Evolutionary conservation across 2,329 filamentous ascomycete genomes (phyloP).

Genomic region (Dendrostoma leiphaemia): DNA sequence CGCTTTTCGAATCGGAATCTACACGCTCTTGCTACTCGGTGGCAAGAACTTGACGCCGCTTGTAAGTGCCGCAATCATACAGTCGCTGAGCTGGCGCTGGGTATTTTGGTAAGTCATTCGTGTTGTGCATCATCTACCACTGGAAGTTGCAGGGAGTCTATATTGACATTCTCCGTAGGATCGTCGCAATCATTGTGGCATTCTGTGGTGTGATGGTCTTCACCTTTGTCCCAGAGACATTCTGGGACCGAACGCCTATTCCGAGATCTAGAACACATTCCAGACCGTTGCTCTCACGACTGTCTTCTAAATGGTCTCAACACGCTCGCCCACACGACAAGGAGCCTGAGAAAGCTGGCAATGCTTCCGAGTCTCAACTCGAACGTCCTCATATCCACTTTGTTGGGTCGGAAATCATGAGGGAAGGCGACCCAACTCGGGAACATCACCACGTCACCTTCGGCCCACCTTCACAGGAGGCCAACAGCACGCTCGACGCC

Average conservation of each 20-base stretch:
- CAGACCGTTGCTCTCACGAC: constrained; percentile 44
- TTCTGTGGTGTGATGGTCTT: constrained; percentile 72
- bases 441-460: constrained; percentile 56
- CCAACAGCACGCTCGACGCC: neutral
- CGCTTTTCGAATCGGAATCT: constrained; percentile 89
- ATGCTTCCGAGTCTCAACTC: neutral
- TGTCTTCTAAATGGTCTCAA: constrained; percentile 39
- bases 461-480: constrained; percentile 32
- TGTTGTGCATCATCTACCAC: too few species aligned
- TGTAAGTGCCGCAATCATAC: constrained; percentile 81
- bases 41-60: constrained; percentile 90
- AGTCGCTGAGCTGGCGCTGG: constrained; percentile 81
- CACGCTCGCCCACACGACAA: neutral
- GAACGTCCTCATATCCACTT: constrained; percentile 22
- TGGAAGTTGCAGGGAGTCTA: constrained; percentile 11
- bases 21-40: constrained; percentile 82
- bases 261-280: constrained; percentile 33
- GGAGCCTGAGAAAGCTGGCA: neutral
- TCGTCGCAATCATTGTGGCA: constrained; percentile 77
- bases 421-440: neutral
- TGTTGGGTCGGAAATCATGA: neutral
- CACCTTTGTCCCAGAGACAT: constrained; percentile 90
- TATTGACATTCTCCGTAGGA: constrained; percentile 44
- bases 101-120: constrained; percentile 68
- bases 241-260: constrained; percentile 82